phyloP scores from a whole-genome alignment of 1,284 basidiomycete genomes.

The Leccinum cinnamomeum region DNA sequence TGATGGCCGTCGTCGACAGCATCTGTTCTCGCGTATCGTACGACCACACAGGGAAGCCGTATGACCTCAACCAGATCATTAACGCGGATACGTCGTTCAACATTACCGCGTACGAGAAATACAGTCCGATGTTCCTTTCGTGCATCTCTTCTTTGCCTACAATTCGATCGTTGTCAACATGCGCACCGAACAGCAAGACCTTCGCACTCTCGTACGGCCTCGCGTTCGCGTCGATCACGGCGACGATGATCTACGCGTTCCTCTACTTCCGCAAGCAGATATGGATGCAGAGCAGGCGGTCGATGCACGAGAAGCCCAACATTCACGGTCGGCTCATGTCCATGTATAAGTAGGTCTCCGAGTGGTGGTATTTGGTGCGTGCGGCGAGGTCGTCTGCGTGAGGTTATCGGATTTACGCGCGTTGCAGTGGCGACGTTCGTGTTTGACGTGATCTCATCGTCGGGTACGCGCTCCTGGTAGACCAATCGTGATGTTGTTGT shows the following conservation, averaged over 20 bases:
- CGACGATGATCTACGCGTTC: conserved; percentile 65
- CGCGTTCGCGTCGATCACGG: conserved; percentile 67
- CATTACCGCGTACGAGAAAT: conserved; percentile 63
- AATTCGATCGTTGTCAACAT: not conserved
- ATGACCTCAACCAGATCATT: conserved; percentile 71
- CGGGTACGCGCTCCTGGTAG: conserved; percentile 48
- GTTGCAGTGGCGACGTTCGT: conserved; percentile 46
- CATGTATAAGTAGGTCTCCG: conserved; percentile 67
- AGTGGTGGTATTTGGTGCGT: conserved; percentile 61
- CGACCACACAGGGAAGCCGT: conserved; percentile 64
- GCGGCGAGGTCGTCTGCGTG: not conserved
- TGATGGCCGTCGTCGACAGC: conserved; percentile 11
- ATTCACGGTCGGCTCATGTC: conserved; percentile 78
- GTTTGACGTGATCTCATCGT: conserved; percentile 54
- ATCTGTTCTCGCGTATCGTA: conserved; percentile 57
- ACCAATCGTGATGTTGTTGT: conserved; percentile 50
- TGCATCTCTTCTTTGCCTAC: conserved; percentile 24
- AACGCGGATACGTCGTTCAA: conserved; percentile 61
- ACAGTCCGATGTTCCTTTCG: conserved; percentile 85
- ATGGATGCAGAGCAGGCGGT: conserved; percentile 49
- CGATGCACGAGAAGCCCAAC: conserved; percentile 66
- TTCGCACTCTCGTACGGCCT: conserved; percentile 71
- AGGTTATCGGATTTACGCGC: not conserved
- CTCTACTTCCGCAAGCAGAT: conserved; percentile 73
- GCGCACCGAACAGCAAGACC: conserved; percentile 32